These are phyloP conservation scores for Rhododendron kiyosumense DNA, from an alignment of 148 eudicot genomes.

Conservation along the genomic window DNA sequence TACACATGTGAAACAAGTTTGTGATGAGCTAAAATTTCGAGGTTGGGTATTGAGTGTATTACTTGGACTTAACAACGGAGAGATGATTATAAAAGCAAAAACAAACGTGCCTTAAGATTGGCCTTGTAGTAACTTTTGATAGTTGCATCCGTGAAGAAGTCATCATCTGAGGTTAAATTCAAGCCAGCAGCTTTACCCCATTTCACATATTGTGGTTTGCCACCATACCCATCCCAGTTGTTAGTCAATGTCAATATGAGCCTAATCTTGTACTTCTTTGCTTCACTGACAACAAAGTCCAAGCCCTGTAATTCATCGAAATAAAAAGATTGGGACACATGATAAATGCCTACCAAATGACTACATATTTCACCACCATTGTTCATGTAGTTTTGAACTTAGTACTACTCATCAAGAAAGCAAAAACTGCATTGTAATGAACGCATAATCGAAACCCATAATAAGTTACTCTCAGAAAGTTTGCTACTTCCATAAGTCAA, in stretches of 20 bases:
- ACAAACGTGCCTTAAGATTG: conserved; percentile 54
- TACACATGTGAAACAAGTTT: background rate
- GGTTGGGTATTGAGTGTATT: background rate
- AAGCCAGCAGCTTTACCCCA: conserved; percentile 87
- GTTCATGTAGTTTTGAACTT: background rate
- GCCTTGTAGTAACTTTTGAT: conserved; percentile 64
- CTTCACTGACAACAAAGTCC: conserved; percentile 91
- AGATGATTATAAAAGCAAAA: background rate
- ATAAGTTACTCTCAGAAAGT: background rate
- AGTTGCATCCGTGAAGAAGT: conserved; percentile 62
- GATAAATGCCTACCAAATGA: background rate
- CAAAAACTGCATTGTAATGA: background rate
- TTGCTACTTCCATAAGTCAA: background rate
- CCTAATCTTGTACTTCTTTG: conserved; percentile 73
- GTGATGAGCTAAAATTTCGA: background rate
- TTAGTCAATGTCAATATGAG: conserved; percentile 72
- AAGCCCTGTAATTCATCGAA: conserved; percentile 46
- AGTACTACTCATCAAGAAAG: background rate
- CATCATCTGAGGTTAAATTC: conserved; percentile 62
- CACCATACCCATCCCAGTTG: conserved; percentile 90
- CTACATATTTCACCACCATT: background rate
- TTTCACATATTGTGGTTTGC: conserved; percentile 81
- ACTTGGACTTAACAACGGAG: background rate
- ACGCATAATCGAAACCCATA: background rate
- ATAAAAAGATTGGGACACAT: background rate